Evolutionary conservation across 441 rosid species (phyloP).

Genomic region (Isatis lusitanica): DNA sequence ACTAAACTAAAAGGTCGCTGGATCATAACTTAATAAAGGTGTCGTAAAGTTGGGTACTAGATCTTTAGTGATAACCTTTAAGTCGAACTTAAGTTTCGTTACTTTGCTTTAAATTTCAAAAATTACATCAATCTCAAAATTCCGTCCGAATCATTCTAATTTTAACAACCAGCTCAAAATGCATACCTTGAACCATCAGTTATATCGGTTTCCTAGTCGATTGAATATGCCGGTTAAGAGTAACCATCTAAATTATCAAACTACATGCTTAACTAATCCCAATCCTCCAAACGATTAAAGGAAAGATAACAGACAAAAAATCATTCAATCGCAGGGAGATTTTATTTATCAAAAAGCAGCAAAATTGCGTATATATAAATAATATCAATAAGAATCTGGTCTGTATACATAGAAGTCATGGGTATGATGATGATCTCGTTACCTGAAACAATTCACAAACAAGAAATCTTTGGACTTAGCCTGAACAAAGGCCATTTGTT

Average conservation of each 20-base stretch:
- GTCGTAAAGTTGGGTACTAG: no score
- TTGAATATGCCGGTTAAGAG: not conserved
- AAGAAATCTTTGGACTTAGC: constrained; percentile 7
- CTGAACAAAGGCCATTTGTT: constrained; percentile 23
- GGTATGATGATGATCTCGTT: not conserved
- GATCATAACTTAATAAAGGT: no score
- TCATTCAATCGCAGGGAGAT: not conserved
- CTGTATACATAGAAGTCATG: constrained; percentile 26
- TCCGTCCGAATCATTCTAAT: not conserved
- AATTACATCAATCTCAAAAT: not conserved
- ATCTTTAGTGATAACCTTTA: not conserved
- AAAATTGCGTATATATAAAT: constrained; percentile 19
- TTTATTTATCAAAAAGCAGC: not conserved
- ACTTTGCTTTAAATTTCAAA: not conserved
- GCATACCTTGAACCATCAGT: not conserved
- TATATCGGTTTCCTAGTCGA: not conserved
- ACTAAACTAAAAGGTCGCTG: no score
- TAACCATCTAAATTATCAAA: not conserved
- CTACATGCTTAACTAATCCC: not conserved
- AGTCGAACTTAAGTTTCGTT: constrained; percentile 1
- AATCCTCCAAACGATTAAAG: not conserved
- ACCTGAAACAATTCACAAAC: constrained; percentile 24
- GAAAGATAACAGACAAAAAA: not conserved
- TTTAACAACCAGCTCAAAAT: not conserved
- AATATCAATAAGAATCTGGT: constrained; percentile 25